Conservation (phyloP, 441 rosid genomes). For the Pelargonium fulgidum region DNA sequence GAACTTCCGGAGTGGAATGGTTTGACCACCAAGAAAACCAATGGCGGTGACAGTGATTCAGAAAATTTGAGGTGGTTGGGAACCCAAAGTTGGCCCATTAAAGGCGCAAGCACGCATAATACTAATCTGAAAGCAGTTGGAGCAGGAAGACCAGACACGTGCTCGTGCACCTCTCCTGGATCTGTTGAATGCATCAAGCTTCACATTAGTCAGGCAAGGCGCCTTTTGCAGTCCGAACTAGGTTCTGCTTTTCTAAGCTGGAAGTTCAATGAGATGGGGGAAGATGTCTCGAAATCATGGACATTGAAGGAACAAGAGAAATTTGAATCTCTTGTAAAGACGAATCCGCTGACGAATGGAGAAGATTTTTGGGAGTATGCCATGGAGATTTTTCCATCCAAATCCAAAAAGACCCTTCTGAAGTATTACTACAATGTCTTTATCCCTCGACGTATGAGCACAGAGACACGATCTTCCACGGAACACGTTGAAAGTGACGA, state of each 20-base stretch:
- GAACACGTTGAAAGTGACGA: slow-evolving; percentile 34
- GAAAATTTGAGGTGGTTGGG: slow-evolving; percentile 34
- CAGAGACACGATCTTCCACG: slow-evolving; percentile 19
- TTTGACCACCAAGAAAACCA: slow-evolving; percentile 14
- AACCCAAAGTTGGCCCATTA: slow-evolving; percentile 34
- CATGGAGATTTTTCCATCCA: slow-evolving; percentile 26
- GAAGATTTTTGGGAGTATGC: slow-evolving; percentile 29
- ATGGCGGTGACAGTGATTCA: neutral
- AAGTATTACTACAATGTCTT: slow-evolving; percentile 39
- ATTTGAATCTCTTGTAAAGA: slow-evolving; percentile 29
- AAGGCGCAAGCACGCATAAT: slow-evolving; percentile 16
- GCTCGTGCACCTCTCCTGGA: slow-evolving; percentile 31
- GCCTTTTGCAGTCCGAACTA: slow-evolving; percentile 25
- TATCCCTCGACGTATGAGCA: slow-evolving; percentile 31
- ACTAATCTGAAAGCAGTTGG: slow-evolving; percentile 26
- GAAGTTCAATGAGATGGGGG: slow-evolving; percentile 42
- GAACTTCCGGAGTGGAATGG: slow-evolving; percentile 37
- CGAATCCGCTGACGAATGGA: slow-evolving; percentile 17
- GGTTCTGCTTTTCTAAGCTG: slow-evolving; percentile 32
- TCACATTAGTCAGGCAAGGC: slow-evolving; percentile 28
- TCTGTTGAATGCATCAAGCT: slow-evolving; percentile 28
- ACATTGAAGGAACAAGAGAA: slow-evolving; percentile 29
- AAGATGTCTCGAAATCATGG: slow-evolving; percentile 29
- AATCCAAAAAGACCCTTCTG: slow-evolving; percentile 25
- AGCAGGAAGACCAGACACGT: slow-evolving; percentile 29